Base-by-base conservation (phyloP, 176 grass and related monocot species). In the Oryza rufipogon region DNA sequence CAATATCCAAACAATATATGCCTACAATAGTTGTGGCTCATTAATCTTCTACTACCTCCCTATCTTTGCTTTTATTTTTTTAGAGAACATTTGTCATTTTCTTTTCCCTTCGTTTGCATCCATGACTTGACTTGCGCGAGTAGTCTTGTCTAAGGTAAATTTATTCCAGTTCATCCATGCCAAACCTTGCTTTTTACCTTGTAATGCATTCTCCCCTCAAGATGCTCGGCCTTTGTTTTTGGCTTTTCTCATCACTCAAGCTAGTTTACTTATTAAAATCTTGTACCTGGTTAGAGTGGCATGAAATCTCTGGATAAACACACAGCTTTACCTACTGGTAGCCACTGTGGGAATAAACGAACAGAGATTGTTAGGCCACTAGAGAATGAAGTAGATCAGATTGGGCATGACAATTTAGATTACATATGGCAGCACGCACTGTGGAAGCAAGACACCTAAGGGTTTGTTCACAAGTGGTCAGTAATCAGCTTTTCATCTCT, bases 41-140 rank as follows among this genome's bases (percentile, higher is more conserved):
- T 56, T 64, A 76, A 74, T 69, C 80, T 69, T 75, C 80, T 69
- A 63, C 81, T 64, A 76, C 9, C 39, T 68, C 30, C 80, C 46
- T 44, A 65, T 12, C 39, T 78, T 79, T 61, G 56, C 76, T 87
- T 76, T 76, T 70, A 14, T 0, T 41, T 41, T 41, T 41, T 38
- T 38, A 84, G 51, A 80, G 85, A 80, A 84, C 89, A 87, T 72
- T 66, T 66, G 32, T 17, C 8, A 45, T 52, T 86, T 80, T 48
- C 16, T 79, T 56, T 30, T 51, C 75, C 74, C 41, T 80, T 91
- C 71, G 68, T 17, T 74, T 46, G 76, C 76, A 80, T 75, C 75
- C 85, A 80, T 76, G 81, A 84, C 85, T 87, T 91, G 85, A 87
- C 89, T 84, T 87, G 84, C 79, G 7, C 10, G 68, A 79, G 88